Evolutionary conservation across 2,329 filamentous ascomycete species (phyloP), one percentile per base, ranked within the genome.

Genomic region (Curvularia hawaiiensis): DNA sequence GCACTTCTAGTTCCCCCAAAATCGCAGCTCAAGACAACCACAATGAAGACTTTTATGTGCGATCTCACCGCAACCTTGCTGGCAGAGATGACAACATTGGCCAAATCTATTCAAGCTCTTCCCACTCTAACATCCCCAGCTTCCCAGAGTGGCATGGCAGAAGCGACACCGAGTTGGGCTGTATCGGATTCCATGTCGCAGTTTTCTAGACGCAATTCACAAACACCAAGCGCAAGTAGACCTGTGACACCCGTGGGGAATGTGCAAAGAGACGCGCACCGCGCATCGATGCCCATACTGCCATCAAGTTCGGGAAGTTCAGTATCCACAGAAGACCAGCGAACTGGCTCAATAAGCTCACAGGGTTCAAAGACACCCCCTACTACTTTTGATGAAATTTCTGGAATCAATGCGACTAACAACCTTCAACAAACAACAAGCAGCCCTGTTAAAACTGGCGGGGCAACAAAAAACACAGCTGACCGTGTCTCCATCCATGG

Each of bases 261-360:
- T 20, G 70, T 78, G 40, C 89, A 91, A 70, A 86, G 85, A 66
- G 79, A 83, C 49, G 80, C 87, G 44, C 81, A 85, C 57, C 88
- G 91, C 60, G 92, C 94, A 89, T 94, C 91, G 1, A 90, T 94
- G 88, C 91, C 90, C 14, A 84, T 85, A 20, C 80, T 82, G 28
- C 85, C 65, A 77, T 84, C 73, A 7, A 58, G 64, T 12, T 64
- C 71, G 3, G 68, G 69, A 47, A 60, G 58, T 12, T 59, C 68
- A 3, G 45, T 70, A 22, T 58, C 62, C 4, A 55, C 57, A 18
- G 73, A 74, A 20, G 69, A 73, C 47, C 58, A 69, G 12, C 66
- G 69, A 53, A 57, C 68, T 40, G 55, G 66, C 39, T 73, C 69
- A 45, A 65, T 70, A 26, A 65, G 61, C 16, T 59, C 65, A 8